Evolutionary conservation across 805 yeast species (phyloP), one percentile per base, ranked within the genome.

Genomic region (Teunomyces tritomae): DNA sequence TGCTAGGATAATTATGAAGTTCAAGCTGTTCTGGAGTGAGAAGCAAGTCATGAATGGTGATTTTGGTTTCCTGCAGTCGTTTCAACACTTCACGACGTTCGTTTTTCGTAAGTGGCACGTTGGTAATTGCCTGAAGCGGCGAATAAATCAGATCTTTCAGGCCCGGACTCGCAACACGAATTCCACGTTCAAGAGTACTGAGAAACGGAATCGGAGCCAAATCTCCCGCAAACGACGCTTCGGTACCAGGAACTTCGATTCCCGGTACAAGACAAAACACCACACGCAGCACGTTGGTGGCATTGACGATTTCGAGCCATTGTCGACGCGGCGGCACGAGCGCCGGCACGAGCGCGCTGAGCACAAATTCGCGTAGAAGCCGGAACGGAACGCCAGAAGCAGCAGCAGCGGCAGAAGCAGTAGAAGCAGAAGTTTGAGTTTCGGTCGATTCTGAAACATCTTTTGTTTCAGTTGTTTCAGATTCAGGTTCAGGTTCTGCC

Each of bases 251-350:
- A 20, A 20, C 24, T 20, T 20, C 24, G 9, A 90, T 61, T 0
- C 96, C 96, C 0, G 94, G 89, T 3, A 82, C 77, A 44, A 83
- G 68, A 3, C 87, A 62, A 20, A 81, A 67, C 0, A 86, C 81
- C 2, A 84, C 76, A 49, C 79, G 80, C n/a, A 72, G 61, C 2
- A 87, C 67, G 3, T 71, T 63, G 16, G 61, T 56, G 42, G 79
- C 67, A 52, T 85, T 83, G 2, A 58, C 65, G 5, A 86, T 55
- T 13, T 67, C 63, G n/a, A 78, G 54, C 81, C 83, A 81, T 9
- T 63, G 61, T 5, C 34, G 26, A 10, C 37, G 39, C 1, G 85
- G 37, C 33, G 39, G 46, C 8, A 45, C 44, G 30, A 51, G 57
- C 8, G 49, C 50, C 13, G 51, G 46, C 7, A 45, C 44, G 30